Evolutionary conservation across 768 basidiomycete species (phyloP), one percentile per base, ranked within the genome.

Genomic region (Tremella fuciformis): DNA sequence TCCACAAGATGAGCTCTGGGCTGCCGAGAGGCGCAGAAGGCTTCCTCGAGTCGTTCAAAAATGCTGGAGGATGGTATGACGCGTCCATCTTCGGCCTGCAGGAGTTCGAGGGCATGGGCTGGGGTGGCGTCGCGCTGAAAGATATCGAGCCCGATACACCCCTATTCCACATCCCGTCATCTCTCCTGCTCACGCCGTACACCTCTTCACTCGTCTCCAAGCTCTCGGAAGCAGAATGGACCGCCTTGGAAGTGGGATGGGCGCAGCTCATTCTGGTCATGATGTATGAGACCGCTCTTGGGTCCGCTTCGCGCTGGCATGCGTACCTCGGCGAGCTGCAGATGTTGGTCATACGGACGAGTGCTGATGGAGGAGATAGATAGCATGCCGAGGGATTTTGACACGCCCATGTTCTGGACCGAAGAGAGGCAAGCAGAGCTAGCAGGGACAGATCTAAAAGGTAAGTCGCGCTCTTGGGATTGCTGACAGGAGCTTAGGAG

Each of bases 321-420:
- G 80, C 80, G 9, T 94, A 93, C 77, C 80, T 93, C 13, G 79
- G 89, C 89, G 57, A 48, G 83, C 76, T 22, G 38, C 13, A 18
- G 8, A 13, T 13, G 18, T 52, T 29, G 47, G n/a, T 25, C 2
- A 24, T 7, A 37, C 51, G 52, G 29, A 34, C 6, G 11, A 34
- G 29, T 11, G 29, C 22, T 47, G n/a, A 34, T 50, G n/a, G 42
- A n/a, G n/a, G 42, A 3, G 29, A 9, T 60, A 88, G 88, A 77
- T 24, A 82, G 82, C 15, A 81, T 97, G 59, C 93, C 93, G 0
- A 79, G 69, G 13, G 60, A 65, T 13, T 97, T 98, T 71, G 82
- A 87, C 64, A 93, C 92, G 0, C 90, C 91, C 0, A 97, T 99
- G 89, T 93, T 97, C 71, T 98, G 96, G 96, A 79, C 73, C 42